phyloP scores from a whole-genome alignment of 805 yeast species.

The Cyberlindnera maritima region DNA sequence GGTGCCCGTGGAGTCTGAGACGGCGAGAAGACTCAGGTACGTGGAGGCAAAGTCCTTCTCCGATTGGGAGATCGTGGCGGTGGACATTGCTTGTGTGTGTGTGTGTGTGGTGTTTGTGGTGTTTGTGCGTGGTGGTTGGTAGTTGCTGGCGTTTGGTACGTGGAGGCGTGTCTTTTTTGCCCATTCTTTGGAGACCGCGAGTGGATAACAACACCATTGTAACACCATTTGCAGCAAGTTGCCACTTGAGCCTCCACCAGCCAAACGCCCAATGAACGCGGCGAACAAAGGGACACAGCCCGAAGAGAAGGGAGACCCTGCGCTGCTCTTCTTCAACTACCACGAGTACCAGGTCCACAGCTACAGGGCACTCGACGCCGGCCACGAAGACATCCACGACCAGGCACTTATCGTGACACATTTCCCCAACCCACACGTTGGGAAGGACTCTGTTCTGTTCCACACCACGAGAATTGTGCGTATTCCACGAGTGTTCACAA shows the following conservation, averaged over 20 bases:
- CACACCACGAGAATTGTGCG: constrained; percentile 56
- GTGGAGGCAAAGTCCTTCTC: constrained; percentile 22
- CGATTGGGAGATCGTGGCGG: constrained; percentile 9
- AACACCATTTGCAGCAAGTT: no score
- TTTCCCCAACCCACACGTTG: constrained; percentile 57
- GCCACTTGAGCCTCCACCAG: no score
- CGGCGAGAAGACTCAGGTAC: constrained; percentile 20
- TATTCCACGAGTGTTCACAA: constrained; percentile 51
- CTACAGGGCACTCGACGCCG: constrained; percentile 27
- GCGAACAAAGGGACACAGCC: constrained; percentile 16
- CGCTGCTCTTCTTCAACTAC: constrained; percentile 56
- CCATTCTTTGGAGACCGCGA: not conserved
- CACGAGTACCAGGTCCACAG: constrained; percentile 52
- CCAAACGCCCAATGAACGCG: constrained; percentile 13
- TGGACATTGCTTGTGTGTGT: constrained; percentile 14
- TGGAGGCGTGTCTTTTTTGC: no score
- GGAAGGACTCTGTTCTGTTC: constrained; percentile 30
- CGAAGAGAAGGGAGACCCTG: constrained; percentile 8
- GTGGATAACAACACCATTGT: not conserved
- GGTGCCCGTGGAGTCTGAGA: constrained; percentile 10
- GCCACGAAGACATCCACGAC: constrained; percentile 29
- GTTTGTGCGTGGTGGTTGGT: no score
- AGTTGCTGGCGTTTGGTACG: no score
- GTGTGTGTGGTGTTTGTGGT: no score
- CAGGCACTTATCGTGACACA: constrained; percentile 53